Conservation (phyloP, 768 basidiomycete genomes). For the Saitozyma sp. region DNA sequence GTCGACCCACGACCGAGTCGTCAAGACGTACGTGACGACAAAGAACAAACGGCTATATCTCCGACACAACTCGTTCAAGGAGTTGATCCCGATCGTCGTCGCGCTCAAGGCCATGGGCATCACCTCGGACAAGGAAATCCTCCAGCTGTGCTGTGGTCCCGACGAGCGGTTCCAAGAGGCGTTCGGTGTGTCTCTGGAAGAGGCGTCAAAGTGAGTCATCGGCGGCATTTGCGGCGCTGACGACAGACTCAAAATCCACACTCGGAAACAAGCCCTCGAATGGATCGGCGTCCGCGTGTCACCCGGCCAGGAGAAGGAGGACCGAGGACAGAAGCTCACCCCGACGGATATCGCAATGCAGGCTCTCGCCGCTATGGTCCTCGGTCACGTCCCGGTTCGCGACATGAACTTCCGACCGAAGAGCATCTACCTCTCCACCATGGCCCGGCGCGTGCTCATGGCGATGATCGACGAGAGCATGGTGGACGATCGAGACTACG, state of each 20-base stretch:
- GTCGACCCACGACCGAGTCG: constrained; percentile 71
- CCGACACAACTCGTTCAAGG: constrained; percentile 94
- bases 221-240: constrained; percentile 6
- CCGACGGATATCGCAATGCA: constrained; percentile 93
- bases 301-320: constrained; percentile 61
- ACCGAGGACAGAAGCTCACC: constrained; percentile 29
- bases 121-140: constrained; percentile 96
- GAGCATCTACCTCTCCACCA: constrained; percentile 94
- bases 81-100: constrained; percentile 93
- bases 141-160: constrained; percentile 87
- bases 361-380: constrained; percentile 92
- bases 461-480: constrained; percentile 94
- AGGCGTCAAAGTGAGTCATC: constrained; percentile 69
- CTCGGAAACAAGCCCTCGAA: constrained; percentile 88
- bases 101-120: constrained; percentile 95
- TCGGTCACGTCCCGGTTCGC: constrained; percentile 91
- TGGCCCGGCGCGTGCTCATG: constrained; percentile 94
- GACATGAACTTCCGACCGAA: constrained; percentile 88
- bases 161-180: constrained; percentile 81
- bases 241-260: constrained; percentile 63
- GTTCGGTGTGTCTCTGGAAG: constrained; percentile 90
- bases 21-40: constrained; percentile 95
- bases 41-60: constrained; percentile 94
- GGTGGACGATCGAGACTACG: constrained; percentile 98
- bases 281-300: constrained; percentile 94